A percentile compares a stretch with the other conserved stretches of the same genome.
Evolutionary conservation across 2,329 filamentous ascomycete species (phyloP).

Genomic region (Cyanodermella asteris): DNA sequence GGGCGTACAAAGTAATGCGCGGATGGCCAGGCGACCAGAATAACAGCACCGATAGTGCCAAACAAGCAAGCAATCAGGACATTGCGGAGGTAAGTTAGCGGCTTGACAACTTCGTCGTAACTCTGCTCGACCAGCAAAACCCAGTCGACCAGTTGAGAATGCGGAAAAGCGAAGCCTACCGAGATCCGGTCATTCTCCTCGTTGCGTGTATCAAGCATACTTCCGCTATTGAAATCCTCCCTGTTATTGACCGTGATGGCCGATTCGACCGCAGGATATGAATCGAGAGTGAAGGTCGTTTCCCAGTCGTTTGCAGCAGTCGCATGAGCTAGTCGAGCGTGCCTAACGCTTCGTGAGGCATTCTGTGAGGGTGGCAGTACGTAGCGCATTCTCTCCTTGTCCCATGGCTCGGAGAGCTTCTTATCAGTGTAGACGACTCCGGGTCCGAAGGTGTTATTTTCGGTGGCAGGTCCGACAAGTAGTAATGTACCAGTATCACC

Average conservation of each 20-base stretch:
- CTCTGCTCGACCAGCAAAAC: conserved; percentile 60
- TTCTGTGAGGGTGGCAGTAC: conserved; percentile 33
- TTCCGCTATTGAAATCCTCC: conserved; percentile 43
- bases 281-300: conserved; percentile 33
- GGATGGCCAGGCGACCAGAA: conserved; percentile 52
- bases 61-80: conserved; percentile 73
- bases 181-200: conserved; percentile 49
- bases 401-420: conserved; percentile 13
- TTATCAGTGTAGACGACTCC: conserved; percentile 9
- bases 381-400: conserved; percentile 34
- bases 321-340: conserved; percentile 16
- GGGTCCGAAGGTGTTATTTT: conserved; percentile 12
- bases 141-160: conserved; percentile 55
- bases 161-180: conserved; percentile 56
- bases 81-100: conserved; percentile 52
- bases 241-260: conserved; percentile 33
- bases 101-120: conserved; percentile 49
- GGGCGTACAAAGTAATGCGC: conserved; percentile 66
- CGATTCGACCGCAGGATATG: conserved; percentile 40
- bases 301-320: too few species aligned
- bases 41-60: conserved; percentile 51
- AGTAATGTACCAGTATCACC: conserved; percentile 48
- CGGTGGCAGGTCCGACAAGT: conserved; percentile 43
- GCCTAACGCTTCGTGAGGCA: conserved; percentile 23
- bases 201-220: conserved; percentile 46